These are phyloP conservation scores for Geoglossum cookeanum DNA, from an alignment of 2,329 filamentous ascomycete genomes.

Conservation along the genomic window DNA sequence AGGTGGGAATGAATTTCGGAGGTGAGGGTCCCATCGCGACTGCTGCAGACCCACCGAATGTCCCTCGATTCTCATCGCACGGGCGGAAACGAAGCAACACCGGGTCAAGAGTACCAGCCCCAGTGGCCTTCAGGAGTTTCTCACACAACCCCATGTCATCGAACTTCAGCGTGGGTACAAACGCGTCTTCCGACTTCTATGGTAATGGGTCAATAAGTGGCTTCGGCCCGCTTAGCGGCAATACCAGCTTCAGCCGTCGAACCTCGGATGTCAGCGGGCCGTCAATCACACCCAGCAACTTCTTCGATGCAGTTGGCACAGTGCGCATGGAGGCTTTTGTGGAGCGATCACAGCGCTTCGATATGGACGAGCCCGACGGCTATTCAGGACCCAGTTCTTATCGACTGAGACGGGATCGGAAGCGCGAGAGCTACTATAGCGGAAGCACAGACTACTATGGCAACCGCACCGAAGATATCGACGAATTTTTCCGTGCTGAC, in stretches of 20 bases:
- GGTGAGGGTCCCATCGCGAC: slow-evolving; percentile 16
- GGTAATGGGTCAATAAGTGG: slow-evolving; percentile 30
- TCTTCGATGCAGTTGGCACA: slow-evolving; percentile 35
- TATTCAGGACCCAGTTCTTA: slow-evolving; percentile 11
- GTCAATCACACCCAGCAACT: slow-evolving; percentile 16
- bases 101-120: slow-evolving; percentile 40
- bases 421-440: slow-evolving; percentile 16
- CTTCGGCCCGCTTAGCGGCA: slow-evolving; percentile 17
- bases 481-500: slow-evolving; percentile 21
- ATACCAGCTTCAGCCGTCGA: slow-evolving; percentile 29
- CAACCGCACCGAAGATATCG: slow-evolving; percentile 19
- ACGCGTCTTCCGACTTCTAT: slow-evolving; percentile 22
- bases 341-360: slow-evolving; percentile 3
- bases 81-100: slow-evolving; percentile 81
- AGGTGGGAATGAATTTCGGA: slow-evolving; percentile 14
- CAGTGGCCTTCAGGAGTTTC: slow-evolving; percentile 61
- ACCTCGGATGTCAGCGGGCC: slow-evolving; percentile 31
- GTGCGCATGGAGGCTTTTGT: slow-evolving; percentile 97
- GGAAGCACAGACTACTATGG: slow-evolving; percentile 15
- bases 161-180: slow-evolving; percentile 35
- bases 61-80: slow-evolving; percentile 39
- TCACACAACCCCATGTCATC: slow-evolving; percentile 29
- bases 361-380: slow-evolving; percentile 1
- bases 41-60: slow-evolving; percentile 30
- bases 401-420: slow-evolving; percentile 10